Evolutionary conservation across 495 filamentous ascomycete species (phyloP), one percentile per base, ranked within the genome.

Genomic region (Mycothermus thermophilus): DNA sequence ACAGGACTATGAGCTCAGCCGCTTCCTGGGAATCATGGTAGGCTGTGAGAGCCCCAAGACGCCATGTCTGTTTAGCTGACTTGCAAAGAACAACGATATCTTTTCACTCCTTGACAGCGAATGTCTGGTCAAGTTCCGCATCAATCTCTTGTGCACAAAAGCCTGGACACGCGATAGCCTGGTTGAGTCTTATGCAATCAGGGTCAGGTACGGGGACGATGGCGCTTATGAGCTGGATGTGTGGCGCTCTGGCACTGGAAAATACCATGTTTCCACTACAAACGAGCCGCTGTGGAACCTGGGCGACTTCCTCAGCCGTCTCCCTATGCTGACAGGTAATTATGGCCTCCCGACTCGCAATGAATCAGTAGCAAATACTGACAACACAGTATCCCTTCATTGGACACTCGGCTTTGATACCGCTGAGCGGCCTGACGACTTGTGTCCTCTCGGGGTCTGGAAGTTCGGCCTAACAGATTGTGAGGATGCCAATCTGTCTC

Each of bases 261-360:
- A 22, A 2, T 33, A 41, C 3, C 34, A 38, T 17, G 17, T 48
- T 10, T 37, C 37, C 5, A 27, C 18, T 3, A 37, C 16, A n/a
- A 27, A 30, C 9, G 23, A 17, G 16, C 30, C 37, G 28, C 27
- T 53, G 1, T 42, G 47, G 44, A 42, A 43, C 8, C 15, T 53
- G 16, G 50, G 50, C 10, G 44, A 48, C 27, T 53, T 45, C 23
- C 34, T 53, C 4, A 48, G 41, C 24, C 38, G 47, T 0, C 37
- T 53, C 4, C 14, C 41, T 0, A 23, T 30, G 2, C 30, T 34
- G 38, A 37, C 29, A 26, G 43, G 50, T 53, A n/a, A 3, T 12
- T 2, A 14, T 20, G 15, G 4, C 6, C 3, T 14, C 12, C 6
- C 3, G 3, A 35, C 11, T 11, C 4, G 13, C 12, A 8, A 8